Percentiles rank a stretch among this genome's conserved stretches.
Evolutionary conservation across 305 asterid genomes (phyloP).

Genomic region (Stenogyne calaminthoides): DNA sequence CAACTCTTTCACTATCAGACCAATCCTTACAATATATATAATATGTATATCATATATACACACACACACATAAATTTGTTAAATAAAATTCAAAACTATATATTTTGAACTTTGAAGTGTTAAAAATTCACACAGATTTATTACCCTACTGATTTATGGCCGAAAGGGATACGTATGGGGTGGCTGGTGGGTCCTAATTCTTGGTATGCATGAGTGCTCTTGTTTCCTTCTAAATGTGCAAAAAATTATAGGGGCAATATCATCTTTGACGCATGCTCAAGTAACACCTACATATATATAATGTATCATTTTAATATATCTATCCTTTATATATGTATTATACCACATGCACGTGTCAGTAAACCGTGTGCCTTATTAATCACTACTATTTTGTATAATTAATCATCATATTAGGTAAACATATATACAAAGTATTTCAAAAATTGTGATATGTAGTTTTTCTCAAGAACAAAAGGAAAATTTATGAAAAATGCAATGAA

Average conservation of each 20-base stretch:
- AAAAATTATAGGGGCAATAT: no score
- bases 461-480: not conserved
- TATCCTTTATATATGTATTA: not conserved
- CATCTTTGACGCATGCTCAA: slow-evolving; percentile 19
- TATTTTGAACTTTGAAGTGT: not conserved
- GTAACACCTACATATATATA: not conserved
- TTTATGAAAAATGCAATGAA: not conserved
- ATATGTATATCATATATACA: not conserved
- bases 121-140: slow-evolving; percentile 14
- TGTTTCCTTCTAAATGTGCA: slow-evolving; percentile 36
- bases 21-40: no score
- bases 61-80: no score
- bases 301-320: not conserved
- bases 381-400: not conserved
- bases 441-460: not conserved
- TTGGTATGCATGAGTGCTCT: slow-evolving; percentile 38
- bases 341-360: slow-evolving; percentile 18
- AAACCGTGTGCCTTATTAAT: not conserved
- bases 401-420: not conserved
- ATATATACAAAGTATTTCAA: no score
- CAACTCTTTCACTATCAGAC: slow-evolving; percentile 10
- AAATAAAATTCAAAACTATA: not conserved
- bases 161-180: slow-evolving; percentile 38
- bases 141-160: slow-evolving; percentile 34
- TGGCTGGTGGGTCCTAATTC: slow-evolving; percentile 41